Evolutionary conservation across 441 rosid species (phyloP), one percentile per base, ranked within the genome.

Genomic region (Croton laevigatus): DNA sequence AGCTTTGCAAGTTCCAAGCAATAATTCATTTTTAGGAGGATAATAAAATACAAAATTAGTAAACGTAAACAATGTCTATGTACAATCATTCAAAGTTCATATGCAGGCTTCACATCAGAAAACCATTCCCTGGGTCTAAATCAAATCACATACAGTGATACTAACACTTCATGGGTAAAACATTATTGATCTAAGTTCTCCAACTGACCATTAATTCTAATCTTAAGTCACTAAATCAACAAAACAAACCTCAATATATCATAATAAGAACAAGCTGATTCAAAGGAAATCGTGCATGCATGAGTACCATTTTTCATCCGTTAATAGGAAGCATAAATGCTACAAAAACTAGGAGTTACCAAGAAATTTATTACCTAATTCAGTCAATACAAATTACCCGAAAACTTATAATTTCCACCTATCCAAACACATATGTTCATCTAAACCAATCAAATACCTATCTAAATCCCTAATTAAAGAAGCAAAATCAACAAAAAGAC

Each of bases 391-490:
- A 40, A 7, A 40, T 40, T 40, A 40, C 3, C 14, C 0, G 19
- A 9, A 40, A 49, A 49, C 14, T 49, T 14, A 17, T 14, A 49
- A 49, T 13, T 49, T 49, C 53, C 32, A 27, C 3, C n/a, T 17
- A 16, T 49, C 19, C 5, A 49, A 49, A 49, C n/a, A 49, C 6
- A 49, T 13, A 27, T 27, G 32, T 12, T 49, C 53, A 20, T 5
- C 8, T 16, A 48, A 48, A 48, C n/a, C 7, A 4, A 48, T 16
- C n/a, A 13, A 14, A 16, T 6, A 48, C 23, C 9, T 7, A 1
- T 46, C 8, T 14, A 49, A 42, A 71, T 19, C 59, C 69, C 74
- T 55, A 72, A 38, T 32, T 58, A 17, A 51, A 55, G 27, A 59
- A 49, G 7, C 19, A 54, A 46, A 27, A 42, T 6, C n/a, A 55